A percentile compares a stretch with the other conserved stretches of the same genome.
These are phyloP conservation scores for Pisolithus tinctorius DNA, from an alignment of 768 basidiomycete genomes.

Conservation along the genomic window DNA sequence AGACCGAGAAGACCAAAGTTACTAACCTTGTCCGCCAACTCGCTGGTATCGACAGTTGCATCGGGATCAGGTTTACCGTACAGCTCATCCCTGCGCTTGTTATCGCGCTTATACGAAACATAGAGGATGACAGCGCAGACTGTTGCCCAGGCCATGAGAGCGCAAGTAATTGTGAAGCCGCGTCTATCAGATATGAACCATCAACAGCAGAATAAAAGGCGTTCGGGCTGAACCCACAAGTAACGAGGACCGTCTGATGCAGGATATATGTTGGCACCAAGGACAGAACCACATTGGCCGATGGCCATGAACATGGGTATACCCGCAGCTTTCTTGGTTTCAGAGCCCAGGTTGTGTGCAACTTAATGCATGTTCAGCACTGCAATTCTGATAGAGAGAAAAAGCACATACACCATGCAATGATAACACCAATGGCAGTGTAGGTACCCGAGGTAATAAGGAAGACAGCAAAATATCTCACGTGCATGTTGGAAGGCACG, in stretches of 20 bases:
- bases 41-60: conserved; percentile 50
- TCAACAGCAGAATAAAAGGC: not conserved
- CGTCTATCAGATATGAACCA: conserved; percentile 30
- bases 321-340: conserved; percentile 70
- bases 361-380: conserved; percentile 26
- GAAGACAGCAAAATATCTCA: conserved; percentile 73
- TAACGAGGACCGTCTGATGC: conserved; percentile 57
- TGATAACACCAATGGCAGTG: conserved; percentile 63
- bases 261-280: conserved; percentile 74
- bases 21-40: conserved; percentile 60
- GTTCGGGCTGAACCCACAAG: conserved; percentile 36
- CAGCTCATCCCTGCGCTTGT: conserved; percentile 42
- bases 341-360: conserved; percentile 71
- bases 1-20: not conserved
- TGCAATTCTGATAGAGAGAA: not conserved
- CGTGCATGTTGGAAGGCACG: conserved; percentile 47
- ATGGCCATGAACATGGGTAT: conserved; percentile 78
- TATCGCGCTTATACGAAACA: conserved; percentile 58
- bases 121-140: conserved; percentile 45
- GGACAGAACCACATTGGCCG: conserved; percentile 68
- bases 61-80: conserved; percentile 44
- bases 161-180: conserved; percentile 53
- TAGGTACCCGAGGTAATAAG: conserved; percentile 75
- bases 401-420: conserved; percentile 67
- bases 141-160: conserved; percentile 50